Evolutionary conservation across 2,329 filamentous ascomycete genomes (phyloP), one percentile per base, ranked within the genome.

Genomic region (Metarhizium album): DNA sequence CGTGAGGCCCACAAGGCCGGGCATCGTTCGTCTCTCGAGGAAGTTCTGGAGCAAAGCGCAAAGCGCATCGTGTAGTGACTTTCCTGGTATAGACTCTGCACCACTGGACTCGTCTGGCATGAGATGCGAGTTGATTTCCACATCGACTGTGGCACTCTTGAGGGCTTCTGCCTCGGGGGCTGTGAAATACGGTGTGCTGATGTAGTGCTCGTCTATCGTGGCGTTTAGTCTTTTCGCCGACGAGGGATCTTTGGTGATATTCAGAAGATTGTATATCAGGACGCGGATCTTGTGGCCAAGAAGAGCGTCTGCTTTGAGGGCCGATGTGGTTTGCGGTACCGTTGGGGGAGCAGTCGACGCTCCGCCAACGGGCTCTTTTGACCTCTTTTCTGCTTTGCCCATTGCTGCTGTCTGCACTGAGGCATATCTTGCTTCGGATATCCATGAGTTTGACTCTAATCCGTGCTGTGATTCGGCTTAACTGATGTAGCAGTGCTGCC

Each of bases 1-100:
- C 48, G 42, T 56, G 54, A 18, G 56, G 56, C 7, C 54, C 56
- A 31, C 56, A 58, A 1, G 56, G 56, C 6, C 56, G 48, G 6
- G 53, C 29, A 42, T 57, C 52, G 3, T 53, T 18, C 56, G 33
- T 42, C 55, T 58, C 2, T 53, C 50, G n/a, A 55, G 27, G 16
- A 57, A 57, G 13, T 37, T 31, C 7, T 52, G 5, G 11, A 58
- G 45, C 8, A 54, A 2, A 13, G 20, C 35, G 2, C 20, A 16
- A 23, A 57, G 3, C 4, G 51, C 53, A 1, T 45, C 43, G 5
- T 52, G 40, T 4, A 58, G 45, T n/a, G 42, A 14, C 37, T 50
- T 37, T 6, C 47, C 52, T 22, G 38, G n/a, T 8, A 47, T 18
- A 14, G 48, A 4, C 16, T 48, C 49, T 35, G 20, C 35, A 6